Evolutionary conservation across 164 flowering plant species (phyloP), one percentile per base, ranked within the genome.

Genomic region (Vitis rupestris): DNA sequence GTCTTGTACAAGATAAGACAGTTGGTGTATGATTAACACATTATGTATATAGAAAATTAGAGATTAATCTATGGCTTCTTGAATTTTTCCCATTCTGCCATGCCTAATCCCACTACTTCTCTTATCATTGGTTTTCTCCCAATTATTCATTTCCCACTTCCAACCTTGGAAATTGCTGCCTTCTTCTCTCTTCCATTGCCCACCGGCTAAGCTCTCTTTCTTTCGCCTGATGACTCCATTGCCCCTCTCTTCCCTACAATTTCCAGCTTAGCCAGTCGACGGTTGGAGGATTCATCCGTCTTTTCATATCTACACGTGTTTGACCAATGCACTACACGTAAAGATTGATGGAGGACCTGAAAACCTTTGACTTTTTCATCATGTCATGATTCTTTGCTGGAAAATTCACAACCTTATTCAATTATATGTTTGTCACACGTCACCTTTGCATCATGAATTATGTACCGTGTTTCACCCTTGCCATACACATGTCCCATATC

Each of bases 41-140:
- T 23, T 23, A 23, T 23, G 2, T 23, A 1, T 23, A 23, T 23
- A 23, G 27, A 23, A 23, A 23, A 23, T 23, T 23, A 23, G 27
- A 23, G 27, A 23, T 23, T 23, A 23, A 23, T 23, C 27, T 1
- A 23, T 23, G 27, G 27, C 27, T 23, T 23, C 27, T 23, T 48
- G 51, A 16, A 48, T 49, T 23, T 48, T 64, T 55, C 53, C n/a
- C 54, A 15, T 37, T 66, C 56, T 55, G 17, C 69, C 52, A 54
- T 66, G 60, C 69, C 69, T 31, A 66, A 55, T 55, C 56, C 51
- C 60, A 44, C 44, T 13, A 30, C 16, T 37, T 53, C 8, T 14
- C 44, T 52, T n/a, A 52, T 65, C 27, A 29, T 65, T 65, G 44
- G n/a, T 29, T 37, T 37, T 37, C 44, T 37, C 7, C 44, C 44